phyloP scores from a whole-genome alignment of 768 basidiomycete genomes.

The Boletales sp. region DNA sequence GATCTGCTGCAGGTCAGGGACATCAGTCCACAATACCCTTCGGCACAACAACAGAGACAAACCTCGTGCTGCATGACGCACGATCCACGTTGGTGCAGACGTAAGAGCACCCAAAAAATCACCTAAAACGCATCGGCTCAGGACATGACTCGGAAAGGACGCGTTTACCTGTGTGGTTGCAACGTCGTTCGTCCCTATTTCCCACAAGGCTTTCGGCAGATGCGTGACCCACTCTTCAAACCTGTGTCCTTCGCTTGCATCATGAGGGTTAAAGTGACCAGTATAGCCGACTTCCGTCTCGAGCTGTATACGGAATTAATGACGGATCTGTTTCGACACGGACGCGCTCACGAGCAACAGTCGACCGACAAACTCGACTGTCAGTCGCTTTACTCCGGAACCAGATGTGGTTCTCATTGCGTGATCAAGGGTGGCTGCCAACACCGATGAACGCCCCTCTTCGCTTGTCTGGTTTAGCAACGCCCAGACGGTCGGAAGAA shows the following conservation, averaged over 20 bases:
- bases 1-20: constrained; percentile 39
- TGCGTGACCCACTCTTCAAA: constrained; percentile 68
- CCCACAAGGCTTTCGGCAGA: constrained; percentile 84
- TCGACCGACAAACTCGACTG: constrained; percentile 73
- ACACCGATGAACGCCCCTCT: constrained; percentile 31
- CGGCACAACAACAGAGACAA: constrained; percentile 16
- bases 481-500: constrained; percentile 79
- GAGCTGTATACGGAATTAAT: constrained; percentile 42
- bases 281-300: constrained; percentile 51
- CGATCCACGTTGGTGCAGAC: constrained; percentile 53
- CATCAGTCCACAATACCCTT: constrained; percentile 6
- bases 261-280: constrained; percentile 43
- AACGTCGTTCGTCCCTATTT: constrained; percentile 59
- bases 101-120: constrained; percentile 62
- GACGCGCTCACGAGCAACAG: constrained; percentile 56
- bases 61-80: constrained; percentile 44
- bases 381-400: constrained; percentile 60
- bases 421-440: constrained; percentile 60
- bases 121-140: constrained; percentile 31
- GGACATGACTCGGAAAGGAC: neutral
- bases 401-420: constrained; percentile 54
- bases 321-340: neutral
- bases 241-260: constrained; percentile 25
- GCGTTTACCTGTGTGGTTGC: constrained; percentile 56
- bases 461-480: constrained; percentile 51